phyloP scores from a whole-genome alignment of 805 yeast species.

The Ogataea allantospora region DNA sequence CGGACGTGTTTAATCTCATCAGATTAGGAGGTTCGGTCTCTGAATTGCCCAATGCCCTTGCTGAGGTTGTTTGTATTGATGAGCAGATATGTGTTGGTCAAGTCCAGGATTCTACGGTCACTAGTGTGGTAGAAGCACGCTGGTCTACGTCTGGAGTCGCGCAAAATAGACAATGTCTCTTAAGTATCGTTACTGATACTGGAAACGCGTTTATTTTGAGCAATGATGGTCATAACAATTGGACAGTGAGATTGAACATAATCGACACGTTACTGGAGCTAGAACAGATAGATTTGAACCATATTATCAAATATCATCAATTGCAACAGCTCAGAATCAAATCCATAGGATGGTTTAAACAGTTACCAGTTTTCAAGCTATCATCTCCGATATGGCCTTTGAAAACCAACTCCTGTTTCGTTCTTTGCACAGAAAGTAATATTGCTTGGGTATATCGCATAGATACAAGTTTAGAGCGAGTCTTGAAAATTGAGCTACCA shows the following conservation, averaged over 20 bases:
- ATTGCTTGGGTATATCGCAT: constrained; percentile 17
- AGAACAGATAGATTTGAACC: constrained; percentile 16
- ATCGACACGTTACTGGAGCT: constrained; percentile 10
- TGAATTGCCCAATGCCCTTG: constrained; percentile 15
- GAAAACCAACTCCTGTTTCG: constrained; percentile 9
- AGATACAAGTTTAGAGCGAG: constrained; percentile 4
- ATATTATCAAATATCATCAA: constrained; percentile 14
- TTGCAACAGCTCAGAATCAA: constrained; percentile 23
- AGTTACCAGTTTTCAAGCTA: not conserved
- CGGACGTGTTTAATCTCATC: constrained; percentile 14
- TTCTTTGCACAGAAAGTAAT: constrained; percentile 18
- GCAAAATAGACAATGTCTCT: constrained; percentile 11
- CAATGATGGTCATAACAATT: constrained; percentile 16
- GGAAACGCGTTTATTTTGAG: constrained; percentile 20
- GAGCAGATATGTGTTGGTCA: constrained; percentile 23
- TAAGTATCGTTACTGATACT: constrained; percentile 22
- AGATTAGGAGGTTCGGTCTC: constrained; percentile 16
- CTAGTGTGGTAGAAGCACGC: constrained; percentile 14
- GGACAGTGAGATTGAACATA: constrained; percentile 19
- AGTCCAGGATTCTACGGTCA: constrained; percentile 12
- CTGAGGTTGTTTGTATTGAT: constrained; percentile 13
- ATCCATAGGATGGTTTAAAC: constrained; percentile 23
- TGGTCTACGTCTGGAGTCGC: constrained; percentile 26
- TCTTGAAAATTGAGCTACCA: constrained; percentile 9
- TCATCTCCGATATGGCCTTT: constrained; percentile 17